Percentiles rank a stretch among this genome's conserved stretches.
phyloP scores from a whole-genome alignment of 75 land plant species.

The Sequoiadendron giganteum region DNA sequence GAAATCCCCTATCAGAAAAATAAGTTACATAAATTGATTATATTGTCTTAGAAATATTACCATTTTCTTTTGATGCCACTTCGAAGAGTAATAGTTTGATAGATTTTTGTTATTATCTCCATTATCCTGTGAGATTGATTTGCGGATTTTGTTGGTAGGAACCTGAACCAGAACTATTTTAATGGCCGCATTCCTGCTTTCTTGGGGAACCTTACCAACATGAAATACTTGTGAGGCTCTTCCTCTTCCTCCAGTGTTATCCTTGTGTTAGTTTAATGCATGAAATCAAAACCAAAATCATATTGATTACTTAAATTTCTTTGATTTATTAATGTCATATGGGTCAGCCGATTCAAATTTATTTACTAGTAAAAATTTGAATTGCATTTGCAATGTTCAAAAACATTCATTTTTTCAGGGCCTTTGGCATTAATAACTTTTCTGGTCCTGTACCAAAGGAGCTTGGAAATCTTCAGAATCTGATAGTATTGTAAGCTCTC shows the following conservation, averaged over 20 bases:
- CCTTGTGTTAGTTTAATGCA: neutral
- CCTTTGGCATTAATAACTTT: no score
- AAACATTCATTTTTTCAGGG: neutral
- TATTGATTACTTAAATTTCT: neutral
- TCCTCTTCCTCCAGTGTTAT: neutral
- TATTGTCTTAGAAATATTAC: no score
- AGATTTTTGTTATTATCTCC: neutral
- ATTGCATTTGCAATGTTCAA: neutral
- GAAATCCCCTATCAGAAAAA: no score
- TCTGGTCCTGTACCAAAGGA: no score
- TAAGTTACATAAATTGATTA: no score
- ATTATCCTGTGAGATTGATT: neutral
- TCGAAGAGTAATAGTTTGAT: neutral
- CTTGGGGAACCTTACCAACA: slow-evolving; percentile 13
- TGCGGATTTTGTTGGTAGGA: slow-evolving; percentile 18
- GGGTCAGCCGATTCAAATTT: neutral
- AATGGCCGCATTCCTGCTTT: slow-evolving; percentile 23
- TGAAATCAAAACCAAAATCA: neutral
- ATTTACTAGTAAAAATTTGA: neutral
- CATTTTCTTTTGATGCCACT: neutral
- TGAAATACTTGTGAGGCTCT: slow-evolving; percentile 33
- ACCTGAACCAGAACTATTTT: slow-evolving; percentile 32
- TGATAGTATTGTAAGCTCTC: neutral
- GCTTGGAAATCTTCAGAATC: neutral
- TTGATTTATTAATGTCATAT: neutral